phyloP scores from a whole-genome alignment of 108 stramenopile genomes.

The Aurantiochytrium sp. region DNA sequence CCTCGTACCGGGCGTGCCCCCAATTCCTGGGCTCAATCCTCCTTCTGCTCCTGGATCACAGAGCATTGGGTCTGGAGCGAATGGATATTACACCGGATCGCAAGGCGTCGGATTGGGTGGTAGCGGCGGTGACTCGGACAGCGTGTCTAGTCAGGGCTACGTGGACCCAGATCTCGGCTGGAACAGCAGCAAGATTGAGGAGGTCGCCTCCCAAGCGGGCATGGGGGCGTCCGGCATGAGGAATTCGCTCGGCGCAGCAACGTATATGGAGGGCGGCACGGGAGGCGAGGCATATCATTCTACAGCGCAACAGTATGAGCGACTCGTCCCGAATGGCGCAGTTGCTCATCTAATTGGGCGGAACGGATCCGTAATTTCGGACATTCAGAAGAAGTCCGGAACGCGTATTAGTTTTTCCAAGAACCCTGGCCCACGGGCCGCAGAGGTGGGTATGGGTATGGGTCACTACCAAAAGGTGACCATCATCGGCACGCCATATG shows the following conservation, averaged over 20 bases:
- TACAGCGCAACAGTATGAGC: background rate
- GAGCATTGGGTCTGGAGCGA: background rate
- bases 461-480: constrained; percentile 13
- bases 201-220: background rate
- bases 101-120: background rate
- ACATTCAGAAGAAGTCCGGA: background rate
- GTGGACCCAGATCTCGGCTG: background rate
- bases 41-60: background rate
- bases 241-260: no score
- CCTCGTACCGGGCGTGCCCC: background rate
- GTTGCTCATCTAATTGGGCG: constrained; percentile 3
- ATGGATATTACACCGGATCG: background rate
- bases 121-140: background rate
- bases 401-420: background rate
- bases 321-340: background rate
- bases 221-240: no score
- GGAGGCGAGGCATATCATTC: background rate
- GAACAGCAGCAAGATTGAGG: background rate
- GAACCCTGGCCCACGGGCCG: background rate
- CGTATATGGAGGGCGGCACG: background rate
- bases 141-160: background rate
- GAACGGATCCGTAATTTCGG: background rate
- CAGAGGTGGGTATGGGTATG: background rate
- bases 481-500: background rate
- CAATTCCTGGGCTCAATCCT: background rate